Evolutionary conservation across 805 yeast species (phyloP), one percentile per base, ranked within the genome.

Genomic region (Ogataea nonfermentans): DNA sequence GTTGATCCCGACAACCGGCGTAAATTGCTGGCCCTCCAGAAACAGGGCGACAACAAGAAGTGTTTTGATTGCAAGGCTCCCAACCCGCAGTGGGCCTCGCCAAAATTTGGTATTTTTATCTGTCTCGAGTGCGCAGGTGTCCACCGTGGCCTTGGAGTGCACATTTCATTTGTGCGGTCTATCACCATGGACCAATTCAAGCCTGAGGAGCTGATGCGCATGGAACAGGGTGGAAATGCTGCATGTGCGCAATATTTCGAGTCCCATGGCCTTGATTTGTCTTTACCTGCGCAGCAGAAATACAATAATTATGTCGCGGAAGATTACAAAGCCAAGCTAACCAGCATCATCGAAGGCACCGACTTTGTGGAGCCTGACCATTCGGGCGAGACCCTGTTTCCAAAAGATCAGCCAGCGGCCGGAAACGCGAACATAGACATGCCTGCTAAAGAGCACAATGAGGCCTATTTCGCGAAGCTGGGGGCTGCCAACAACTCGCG

Each of bases 81-180:
- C 43, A 91, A 90, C 61, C 99, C 99, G 8, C 99, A 93, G 63
- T 93, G 99, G 99, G 97, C 98, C 2, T 88, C 96, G 10, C 98
- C 98, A 25, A 93, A 93, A 64, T 89, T 91, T 66, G 99, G 99
- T 44, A 85, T 93, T 45, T 93, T 90, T 65, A 91, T 93, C 58
- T 93, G 99, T 65, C 74, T 93, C 28, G 99, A 93, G 61, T 93
- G 99, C 70, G 99, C 99, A 13, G 99, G 99, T 32, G 71, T 84
- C 41, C 99, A 93, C 63, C 76, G 95, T 63, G 95, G 98, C 9
- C 70, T 93, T 33, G 99, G 99, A 27, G 99, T 93, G 29, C 99
- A 93, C 62, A 81, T 93, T 42, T 90, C 97, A 29, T 93, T 93
- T 68, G 98, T 93, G 25, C 75, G 99, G 59, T 84, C 95, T 19